phyloP scores from a whole-genome alignment of 169 alveolate genomes.

The Plasmodium malariae region DNA sequence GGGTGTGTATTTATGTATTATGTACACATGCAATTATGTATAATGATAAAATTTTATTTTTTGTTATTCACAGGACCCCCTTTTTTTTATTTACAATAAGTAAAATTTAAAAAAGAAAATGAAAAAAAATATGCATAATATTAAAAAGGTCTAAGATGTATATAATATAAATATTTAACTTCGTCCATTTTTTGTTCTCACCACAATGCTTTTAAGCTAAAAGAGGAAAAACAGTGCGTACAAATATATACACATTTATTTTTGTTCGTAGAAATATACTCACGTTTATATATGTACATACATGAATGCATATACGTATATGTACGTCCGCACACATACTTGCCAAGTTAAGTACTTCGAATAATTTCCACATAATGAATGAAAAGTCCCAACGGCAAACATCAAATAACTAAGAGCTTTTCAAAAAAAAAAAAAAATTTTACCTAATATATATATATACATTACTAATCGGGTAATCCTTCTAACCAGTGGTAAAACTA shows the following conservation, averaged over 20 bases:
- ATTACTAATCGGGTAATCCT: too few species aligned
- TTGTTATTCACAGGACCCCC: neutral
- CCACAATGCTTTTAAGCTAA: neutral
- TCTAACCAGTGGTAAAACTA: too few species aligned
- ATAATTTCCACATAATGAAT: too few species aligned
- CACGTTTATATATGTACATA: neutral
- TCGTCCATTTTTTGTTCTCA: neutral
- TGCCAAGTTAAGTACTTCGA: too few species aligned
- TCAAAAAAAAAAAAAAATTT: too few species aligned
- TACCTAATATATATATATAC: too few species aligned
- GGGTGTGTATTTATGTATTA: neutral
- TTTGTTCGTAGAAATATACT: too few species aligned
- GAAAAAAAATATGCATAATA: neutral
- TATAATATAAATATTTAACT: neutral
- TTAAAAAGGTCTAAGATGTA: constrained; percentile 6
- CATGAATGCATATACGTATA: neutral
- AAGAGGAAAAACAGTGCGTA: neutral
- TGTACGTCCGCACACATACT: neutral
- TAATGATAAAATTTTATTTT: neutral
- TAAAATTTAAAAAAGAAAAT: neutral
- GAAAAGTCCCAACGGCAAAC: too few species aligned
- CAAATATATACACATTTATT: neutral
- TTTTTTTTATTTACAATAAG: neutral
- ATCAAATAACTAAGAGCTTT: too few species aligned
- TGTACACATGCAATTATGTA: neutral